Evolutionary conservation across 2,329 filamentous ascomycete species (phyloP), one percentile per base, ranked within the genome.

Genomic region (Arthroderma sp.): DNA sequence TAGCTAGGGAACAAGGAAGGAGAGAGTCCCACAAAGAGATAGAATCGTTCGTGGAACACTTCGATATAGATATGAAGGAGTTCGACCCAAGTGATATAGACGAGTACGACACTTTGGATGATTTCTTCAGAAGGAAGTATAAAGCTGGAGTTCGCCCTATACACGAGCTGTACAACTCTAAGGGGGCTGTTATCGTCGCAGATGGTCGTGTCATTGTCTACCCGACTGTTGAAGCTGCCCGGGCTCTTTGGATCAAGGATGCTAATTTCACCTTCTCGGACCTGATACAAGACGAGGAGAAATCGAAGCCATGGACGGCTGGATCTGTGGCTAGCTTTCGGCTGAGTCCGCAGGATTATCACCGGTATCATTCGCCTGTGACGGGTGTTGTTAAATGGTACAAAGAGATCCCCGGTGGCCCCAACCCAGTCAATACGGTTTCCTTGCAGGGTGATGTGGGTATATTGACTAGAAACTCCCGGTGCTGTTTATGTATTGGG

Each of bases 311-410:
- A 27, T 69, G 64, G 45, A 52, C 53, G 4, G 55, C 62, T 10
- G 64, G 58, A 1, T 54, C 61, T 0, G 54, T 69, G 6, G 66
- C 65, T 4, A 66, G 63, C 44, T 68, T 67, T 45, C 58, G 64
- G 4, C 53, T 70, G 2, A 63, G 59, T 28, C 65, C 66, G 7
- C 66, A 69, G 55, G 66, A 70, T 50, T 70, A 70, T 47, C 67
- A 70, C 50, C 59, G 68, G 4, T 70, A 64, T 48, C 67, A 70
- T 53, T 62, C 60, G 3, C 68, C 68, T 3, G 64, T 70, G 3
- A 55, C 54, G 0, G 67, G 68, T 1, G 61, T 42, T 3, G 54
- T 70, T 1, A 61, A 57, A 47, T 53, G 55, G 47, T 65, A 61
- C 42, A 59, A 59, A 40, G 59, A 59, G 6, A 61, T 70, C 10